Conservation (phyloP, 2,329 filamentous ascomycete genomes). For the Pseudofabraea citricarpa region DNA sequence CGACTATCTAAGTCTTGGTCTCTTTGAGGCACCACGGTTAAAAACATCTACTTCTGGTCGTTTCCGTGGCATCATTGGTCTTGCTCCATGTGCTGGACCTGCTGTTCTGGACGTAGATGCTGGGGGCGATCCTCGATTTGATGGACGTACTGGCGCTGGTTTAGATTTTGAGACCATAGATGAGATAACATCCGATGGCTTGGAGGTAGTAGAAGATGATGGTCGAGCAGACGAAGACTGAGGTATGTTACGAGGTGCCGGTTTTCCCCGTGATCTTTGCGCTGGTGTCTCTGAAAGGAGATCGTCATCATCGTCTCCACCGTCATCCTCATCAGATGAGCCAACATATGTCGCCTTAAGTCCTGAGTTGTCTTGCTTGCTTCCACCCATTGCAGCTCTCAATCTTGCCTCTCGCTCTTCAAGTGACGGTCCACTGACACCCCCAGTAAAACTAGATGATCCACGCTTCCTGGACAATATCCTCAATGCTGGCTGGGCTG, state of each 20-base stretch:
- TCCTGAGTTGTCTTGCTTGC: background rate
- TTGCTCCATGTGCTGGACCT: constrained; percentile 8
- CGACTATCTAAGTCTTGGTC: constrained; percentile 6
- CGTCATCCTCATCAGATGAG: constrained; percentile 18
- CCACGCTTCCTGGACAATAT: constrained; percentile 27
- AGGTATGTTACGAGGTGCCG: background rate
- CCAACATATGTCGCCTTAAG: constrained; percentile 15
- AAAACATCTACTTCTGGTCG: constrained; percentile 21
- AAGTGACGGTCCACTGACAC: constrained; percentile 17
- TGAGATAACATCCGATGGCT: too few relatives aligned
- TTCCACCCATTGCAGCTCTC: constrained; percentile 17
- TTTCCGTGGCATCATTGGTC: constrained; percentile 16
- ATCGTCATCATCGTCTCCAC: constrained; percentile 16
- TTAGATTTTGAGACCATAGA: too few relatives aligned
- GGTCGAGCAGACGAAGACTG: background rate
- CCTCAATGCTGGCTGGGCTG: constrained; percentile 29
- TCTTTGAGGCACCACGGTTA: constrained; percentile 16
- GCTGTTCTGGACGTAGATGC: constrained; percentile 2
- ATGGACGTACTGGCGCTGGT: constrained; percentile 2
- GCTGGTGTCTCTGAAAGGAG: constrained; percentile 16
- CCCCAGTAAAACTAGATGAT: constrained; percentile 14
- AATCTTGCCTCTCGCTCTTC: constrained; percentile 32
- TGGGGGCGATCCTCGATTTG: background rate
- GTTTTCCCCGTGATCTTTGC: too few relatives aligned
- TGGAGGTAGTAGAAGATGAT: constrained; percentile 5